Conservation (phyloP, 306 rosid genomes). For the Vigna mungo region DNA sequence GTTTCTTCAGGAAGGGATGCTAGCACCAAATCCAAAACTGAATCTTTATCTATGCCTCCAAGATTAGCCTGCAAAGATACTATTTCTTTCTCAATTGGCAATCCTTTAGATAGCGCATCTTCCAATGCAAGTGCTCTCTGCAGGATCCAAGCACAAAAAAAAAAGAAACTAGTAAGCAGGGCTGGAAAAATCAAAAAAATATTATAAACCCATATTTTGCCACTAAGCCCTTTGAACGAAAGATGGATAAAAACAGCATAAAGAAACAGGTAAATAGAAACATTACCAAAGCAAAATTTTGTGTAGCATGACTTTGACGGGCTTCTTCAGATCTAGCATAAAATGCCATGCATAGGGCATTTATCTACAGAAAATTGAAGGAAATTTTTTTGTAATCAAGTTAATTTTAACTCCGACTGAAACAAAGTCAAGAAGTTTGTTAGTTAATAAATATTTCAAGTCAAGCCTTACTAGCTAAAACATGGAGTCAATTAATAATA, state of each 20-base stretch:
- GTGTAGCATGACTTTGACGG: constrained; percentile 86
- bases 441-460: constrained; percentile 11
- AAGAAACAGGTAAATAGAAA: neutral
- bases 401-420: constrained; percentile 33
- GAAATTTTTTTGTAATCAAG: constrained; percentile 25
- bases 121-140: constrained; percentile 95
- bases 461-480: constrained; percentile 35
- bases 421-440: constrained; percentile 29
- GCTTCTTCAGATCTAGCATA: constrained; percentile 98
- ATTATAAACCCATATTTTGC: neutral
- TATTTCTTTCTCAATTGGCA: constrained; percentile 85
- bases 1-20: constrained; percentile 93
- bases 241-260: constrained; percentile 14
- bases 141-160: constrained; percentile 47
- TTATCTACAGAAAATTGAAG: constrained; percentile 71
- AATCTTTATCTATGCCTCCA: constrained; percentile 83
- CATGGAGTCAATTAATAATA: constrained; percentile 32
- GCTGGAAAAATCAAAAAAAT: constrained; percentile 29
- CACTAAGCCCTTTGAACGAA: constrained; percentile 6
- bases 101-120: constrained; percentile 87
- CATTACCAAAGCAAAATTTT: constrained; percentile 84
- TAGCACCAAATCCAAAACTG: constrained; percentile 79
- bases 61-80: constrained; percentile 66
- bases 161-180: constrained; percentile 33
- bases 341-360: constrained; percentile 93